Evolutionary conservation across 2,329 filamentous ascomycete species (phyloP).

Genomic region (Rhynchosporium secalis): DNA sequence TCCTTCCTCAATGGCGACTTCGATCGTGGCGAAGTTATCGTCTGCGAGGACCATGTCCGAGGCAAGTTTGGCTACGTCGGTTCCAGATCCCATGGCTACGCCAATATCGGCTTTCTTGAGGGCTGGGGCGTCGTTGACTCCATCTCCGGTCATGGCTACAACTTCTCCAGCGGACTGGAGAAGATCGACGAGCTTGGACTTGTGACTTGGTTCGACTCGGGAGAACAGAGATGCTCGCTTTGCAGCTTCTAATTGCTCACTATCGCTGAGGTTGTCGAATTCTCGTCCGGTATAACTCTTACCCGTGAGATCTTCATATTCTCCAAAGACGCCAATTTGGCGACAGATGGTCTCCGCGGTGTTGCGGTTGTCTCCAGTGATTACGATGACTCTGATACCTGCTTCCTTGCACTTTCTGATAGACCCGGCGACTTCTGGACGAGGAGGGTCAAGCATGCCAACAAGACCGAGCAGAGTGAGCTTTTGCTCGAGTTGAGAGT

Average conservation of each 20-base stretch:
- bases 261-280: conserved; percentile 80
- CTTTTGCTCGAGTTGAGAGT: conserved; percentile 84
- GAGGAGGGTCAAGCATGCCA: conserved; percentile 95
- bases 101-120: conserved; percentile 99
- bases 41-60: conserved; percentile 98
- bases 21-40: conserved; percentile 98
- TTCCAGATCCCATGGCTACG: conserved; percentile 97
- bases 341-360: conserved; percentile 97
- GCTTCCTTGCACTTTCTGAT: conserved; percentile 89
- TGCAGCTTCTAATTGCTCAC: conserved; percentile 80
- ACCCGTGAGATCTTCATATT: conserved; percentile 77
- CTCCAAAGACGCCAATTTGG: conserved; percentile 89
- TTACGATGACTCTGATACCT: conserved; percentile 95
- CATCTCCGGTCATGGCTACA: conserved; percentile 98
- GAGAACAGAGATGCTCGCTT: conserved; percentile 90
- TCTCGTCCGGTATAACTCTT: conserved; percentile 96
- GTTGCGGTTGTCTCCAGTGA: conserved; percentile 97
- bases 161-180: conserved; percentile 91
- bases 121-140: conserved; percentile 96
- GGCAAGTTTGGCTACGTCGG: conserved; percentile 93
- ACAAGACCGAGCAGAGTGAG: conserved; percentile 93
- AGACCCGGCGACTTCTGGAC: conserved; percentile 83
- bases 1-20: conserved; percentile 93
- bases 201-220: conserved; percentile 91
- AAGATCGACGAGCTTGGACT: conserved; percentile 95